Percentiles rank a stretch among this genome's conserved stretches.
Evolutionary conservation across 768 basidiomycete genomes (phyloP).

Genomic region (Russula vinacea): DNA sequence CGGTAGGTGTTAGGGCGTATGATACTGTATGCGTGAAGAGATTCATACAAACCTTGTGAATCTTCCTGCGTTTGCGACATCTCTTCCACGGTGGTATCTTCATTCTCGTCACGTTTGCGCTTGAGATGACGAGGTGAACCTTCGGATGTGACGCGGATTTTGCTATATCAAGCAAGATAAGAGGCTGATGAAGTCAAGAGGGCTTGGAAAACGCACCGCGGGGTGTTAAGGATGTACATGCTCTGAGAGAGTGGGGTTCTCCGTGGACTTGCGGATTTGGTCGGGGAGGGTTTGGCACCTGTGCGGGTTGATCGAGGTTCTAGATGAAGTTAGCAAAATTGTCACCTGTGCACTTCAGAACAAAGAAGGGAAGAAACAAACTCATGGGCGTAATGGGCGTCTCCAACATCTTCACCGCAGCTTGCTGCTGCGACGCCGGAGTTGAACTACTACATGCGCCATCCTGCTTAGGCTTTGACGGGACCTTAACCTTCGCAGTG

Average conservation of each 20-base stretch:
- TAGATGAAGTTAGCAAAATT: neutral
- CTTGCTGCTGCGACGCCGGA: neutral
- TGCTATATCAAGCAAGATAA: conserved; percentile 9
- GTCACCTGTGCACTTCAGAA: neutral
- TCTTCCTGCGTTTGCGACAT: conserved; percentile 30
- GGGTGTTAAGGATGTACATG: conserved; percentile 14
- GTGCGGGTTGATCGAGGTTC: neutral
- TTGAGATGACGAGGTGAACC: conserved; percentile 7
- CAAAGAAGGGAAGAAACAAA: neutral
- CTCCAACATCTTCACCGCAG: conserved; percentile 16
- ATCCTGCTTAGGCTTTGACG: neutral
- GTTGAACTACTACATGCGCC: neutral
- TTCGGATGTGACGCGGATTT: neutral
- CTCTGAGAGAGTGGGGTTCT: conserved; percentile 8
- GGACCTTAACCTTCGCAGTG: neutral
- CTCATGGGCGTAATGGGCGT: conserved; percentile 18
- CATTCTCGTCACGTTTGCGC: conserved; percentile 11
- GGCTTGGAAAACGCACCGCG: neutral
- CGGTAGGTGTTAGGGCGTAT: neutral
- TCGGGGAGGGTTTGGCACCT: neutral
- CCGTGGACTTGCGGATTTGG: neutral
- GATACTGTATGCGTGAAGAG: neutral
- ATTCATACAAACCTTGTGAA: conserved; percentile 22
- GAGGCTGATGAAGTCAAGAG: too few relatives aligned
- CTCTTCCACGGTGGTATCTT: conserved; percentile 2